Conservation (phyloP, 1,139 yeast species). For the Candida dubliniensis region DNA sequence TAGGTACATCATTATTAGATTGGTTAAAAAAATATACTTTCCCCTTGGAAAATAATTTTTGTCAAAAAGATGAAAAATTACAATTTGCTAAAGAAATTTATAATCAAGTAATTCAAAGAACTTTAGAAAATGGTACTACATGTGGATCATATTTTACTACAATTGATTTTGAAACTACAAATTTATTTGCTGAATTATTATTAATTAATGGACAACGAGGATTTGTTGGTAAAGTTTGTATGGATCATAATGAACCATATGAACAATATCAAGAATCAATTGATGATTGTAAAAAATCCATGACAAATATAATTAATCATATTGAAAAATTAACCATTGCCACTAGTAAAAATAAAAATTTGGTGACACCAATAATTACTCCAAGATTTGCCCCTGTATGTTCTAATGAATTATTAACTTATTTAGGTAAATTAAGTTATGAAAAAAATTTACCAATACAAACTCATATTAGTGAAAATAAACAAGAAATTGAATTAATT, state of each 20-base stretch:
- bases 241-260: constrained; percentile 62
- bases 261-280: constrained; percentile 68
- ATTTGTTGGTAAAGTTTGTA: constrained; percentile 91
- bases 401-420: constrained; percentile 55
- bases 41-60: constrained; percentile 66
- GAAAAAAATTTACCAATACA: constrained; percentile 65
- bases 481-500: constrained; percentile 76
- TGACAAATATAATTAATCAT: constrained; percentile 58
- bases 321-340: constrained; percentile 53
- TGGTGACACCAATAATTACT: constrained; percentile 75
- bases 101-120: constrained; percentile 60
- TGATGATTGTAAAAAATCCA: constrained; percentile 60
- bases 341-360: constrained; percentile 50
- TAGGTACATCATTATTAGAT: constrained; percentile 78
- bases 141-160: constrained; percentile 92
- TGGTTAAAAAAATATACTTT: constrained; percentile 89
- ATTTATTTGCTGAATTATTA: constrained; percentile 72
- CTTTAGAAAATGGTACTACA: constrained; percentile 81
- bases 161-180: constrained; percentile 73
- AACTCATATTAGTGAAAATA: constrained; percentile 86
- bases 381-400: constrained; percentile 97
- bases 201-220: constrained; percentile 77
- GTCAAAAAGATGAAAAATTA: constrained; percentile 42
- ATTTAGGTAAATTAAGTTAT: constrained; percentile 62
- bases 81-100: constrained; percentile 62